Evolutionary conservation across 345 rosid genomes (phyloP).

Genomic region (Syzygium jambos): DNA sequence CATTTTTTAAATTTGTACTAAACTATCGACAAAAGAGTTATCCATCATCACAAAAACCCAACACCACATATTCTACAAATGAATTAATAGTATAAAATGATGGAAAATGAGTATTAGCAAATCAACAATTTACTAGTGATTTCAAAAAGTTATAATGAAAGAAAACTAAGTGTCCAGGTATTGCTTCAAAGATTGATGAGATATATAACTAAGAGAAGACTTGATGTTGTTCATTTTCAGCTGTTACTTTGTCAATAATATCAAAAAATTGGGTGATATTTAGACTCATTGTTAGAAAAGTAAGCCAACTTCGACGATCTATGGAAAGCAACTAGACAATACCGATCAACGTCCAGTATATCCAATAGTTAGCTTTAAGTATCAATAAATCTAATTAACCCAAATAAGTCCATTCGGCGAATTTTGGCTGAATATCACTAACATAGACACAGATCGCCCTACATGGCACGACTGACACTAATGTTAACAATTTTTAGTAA

Average conservation of each 20-base stretch:
- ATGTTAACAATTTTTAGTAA: too few relatives aligned
- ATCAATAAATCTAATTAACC: too few relatives aligned
- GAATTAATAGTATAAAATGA: background rate
- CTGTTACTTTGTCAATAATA: background rate
- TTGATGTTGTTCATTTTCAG: background rate
- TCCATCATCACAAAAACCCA: background rate
- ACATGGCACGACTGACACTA: too few relatives aligned
- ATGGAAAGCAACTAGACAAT: background rate
- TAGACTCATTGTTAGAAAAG: background rate
- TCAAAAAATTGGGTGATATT: background rate
- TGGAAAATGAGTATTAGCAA: background rate
- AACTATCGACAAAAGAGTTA: background rate
- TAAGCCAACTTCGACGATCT: background rate
- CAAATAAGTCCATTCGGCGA: too few relatives aligned
- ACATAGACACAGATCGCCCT: too few relatives aligned
- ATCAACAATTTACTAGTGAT: background rate
- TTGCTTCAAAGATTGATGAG: background rate
- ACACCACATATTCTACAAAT: background rate
- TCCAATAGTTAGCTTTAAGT: background rate
- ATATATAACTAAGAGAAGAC: too few relatives aligned
- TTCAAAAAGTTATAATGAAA: background rate
- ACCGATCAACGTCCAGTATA: background rate
- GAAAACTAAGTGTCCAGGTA: background rate
- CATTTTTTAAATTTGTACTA: too few relatives aligned
- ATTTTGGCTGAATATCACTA: too few relatives aligned